Evolutionary conservation across 2,329 filamentous ascomycete species (phyloP).

Genomic region (Truncatella angustata): DNA sequence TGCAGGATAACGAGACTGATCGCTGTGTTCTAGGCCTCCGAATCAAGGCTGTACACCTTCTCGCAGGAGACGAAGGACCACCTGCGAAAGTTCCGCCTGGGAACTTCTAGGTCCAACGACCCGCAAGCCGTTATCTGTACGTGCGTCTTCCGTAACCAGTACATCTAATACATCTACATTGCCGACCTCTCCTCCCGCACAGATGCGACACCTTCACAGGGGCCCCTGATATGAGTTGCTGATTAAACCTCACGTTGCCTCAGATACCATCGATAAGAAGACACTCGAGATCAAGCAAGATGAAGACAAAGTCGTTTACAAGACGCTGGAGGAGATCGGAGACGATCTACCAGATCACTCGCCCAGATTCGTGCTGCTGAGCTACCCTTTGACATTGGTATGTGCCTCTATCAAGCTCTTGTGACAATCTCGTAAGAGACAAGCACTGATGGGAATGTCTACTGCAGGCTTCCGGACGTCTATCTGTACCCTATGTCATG

Average conservation of each 20-base stretch:
- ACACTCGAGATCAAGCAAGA: slow-evolving; percentile 86
- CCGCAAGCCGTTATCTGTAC: slow-evolving; percentile 94
- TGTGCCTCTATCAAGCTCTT: too few species aligned
- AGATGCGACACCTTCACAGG: too few species aligned
- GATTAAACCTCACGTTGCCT: slow-evolving; percentile 6
- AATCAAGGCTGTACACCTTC: slow-evolving; percentile 89
- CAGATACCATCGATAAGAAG: slow-evolving; percentile 87
- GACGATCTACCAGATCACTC: slow-evolving; percentile 92
- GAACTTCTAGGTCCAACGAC: slow-evolving; percentile 81
- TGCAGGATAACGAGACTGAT: too few species aligned
- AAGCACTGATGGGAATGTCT: not conserved
- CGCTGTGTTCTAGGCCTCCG: slow-evolving; percentile 60
- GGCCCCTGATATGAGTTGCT: not conserved
- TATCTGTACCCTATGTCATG: slow-evolving; percentile 90
- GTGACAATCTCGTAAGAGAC: too few species aligned
- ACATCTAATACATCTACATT: slow-evolving; percentile 6
- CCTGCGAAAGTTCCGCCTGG: slow-evolving; percentile 90
- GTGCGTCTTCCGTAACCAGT: slow-evolving; percentile 37
- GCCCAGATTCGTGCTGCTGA: slow-evolving; percentile 85
- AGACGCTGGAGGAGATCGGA: slow-evolving; percentile 72
- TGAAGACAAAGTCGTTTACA: slow-evolving; percentile 75
- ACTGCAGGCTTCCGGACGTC: slow-evolving; percentile 70
- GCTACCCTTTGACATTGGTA: slow-evolving; percentile 86
- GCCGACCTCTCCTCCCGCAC: not conserved
- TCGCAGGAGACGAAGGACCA: slow-evolving; percentile 85